These are phyloP conservation scores for Solanum lycopersicoides DNA, from an alignment of 257 asterid species.

Conservation along the genomic window DNA sequence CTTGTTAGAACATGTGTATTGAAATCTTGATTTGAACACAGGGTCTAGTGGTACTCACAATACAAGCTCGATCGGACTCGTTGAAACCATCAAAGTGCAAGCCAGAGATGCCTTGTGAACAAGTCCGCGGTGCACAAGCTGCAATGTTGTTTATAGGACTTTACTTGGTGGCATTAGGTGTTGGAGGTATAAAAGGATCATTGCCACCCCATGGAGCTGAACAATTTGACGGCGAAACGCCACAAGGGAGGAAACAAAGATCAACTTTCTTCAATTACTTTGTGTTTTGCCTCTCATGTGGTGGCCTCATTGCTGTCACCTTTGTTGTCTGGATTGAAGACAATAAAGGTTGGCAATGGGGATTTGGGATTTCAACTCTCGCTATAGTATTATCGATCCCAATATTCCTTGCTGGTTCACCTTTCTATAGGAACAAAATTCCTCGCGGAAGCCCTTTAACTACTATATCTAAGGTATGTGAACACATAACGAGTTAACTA, in stretches of 20 bases:
- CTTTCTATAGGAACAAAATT: conserved; percentile 46
- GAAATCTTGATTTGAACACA: conserved; percentile 1
- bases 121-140: conserved; percentile 61
- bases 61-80: conserved; percentile 59
- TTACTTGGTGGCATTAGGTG: conserved; percentile 64
- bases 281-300: conserved; percentile 63
- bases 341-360: conserved; percentile 95
- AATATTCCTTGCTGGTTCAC: conserved; percentile 47
- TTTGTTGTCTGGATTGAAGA: conserved; percentile 84
- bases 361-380: conserved; percentile 62
- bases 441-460: conserved; percentile 72
- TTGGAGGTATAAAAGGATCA: conserved; percentile 78
- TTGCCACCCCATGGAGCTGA: conserved; percentile 77
- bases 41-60: conserved; percentile 66
- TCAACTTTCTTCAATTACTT: conserved; percentile 82
- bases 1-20: background rate
- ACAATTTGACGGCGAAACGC: conserved; percentile 55
- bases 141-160: conserved; percentile 62
- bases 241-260: conserved; percentile 57
- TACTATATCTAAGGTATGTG: conserved; percentile 46
- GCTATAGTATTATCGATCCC: conserved; percentile 61
- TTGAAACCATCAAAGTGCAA: conserved; percentile 53
- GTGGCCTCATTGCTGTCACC: conserved; percentile 78
- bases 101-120: conserved; percentile 23
- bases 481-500: background rate